phyloP scores from a whole-genome alignment of 179 eudicot genomes.

The Beta lomatogona region DNA sequence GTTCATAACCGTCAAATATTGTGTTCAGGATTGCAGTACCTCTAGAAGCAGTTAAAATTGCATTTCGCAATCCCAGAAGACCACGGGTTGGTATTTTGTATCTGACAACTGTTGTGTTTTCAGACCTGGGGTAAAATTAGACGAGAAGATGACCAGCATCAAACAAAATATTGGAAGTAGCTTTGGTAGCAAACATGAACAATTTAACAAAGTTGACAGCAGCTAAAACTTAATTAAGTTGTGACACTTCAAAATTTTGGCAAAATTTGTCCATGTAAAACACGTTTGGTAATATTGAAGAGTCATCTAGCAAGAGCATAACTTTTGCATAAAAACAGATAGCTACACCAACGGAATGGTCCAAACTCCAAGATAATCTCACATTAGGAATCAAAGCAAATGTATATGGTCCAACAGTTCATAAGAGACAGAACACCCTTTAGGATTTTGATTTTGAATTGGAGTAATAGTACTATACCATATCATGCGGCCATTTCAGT shows the following conservation, averaged over 20 bases:
- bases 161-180: conserved; percentile 3
- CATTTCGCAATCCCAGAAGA: conserved; percentile 89
- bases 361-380: background rate
- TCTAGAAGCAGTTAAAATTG: conserved; percentile 90
- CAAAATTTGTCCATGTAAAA: background rate
- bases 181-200: background rate
- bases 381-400: background rate
- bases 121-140: conserved; percentile 52
- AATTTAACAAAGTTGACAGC: conserved; percentile 10
- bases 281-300: background rate
- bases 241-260: background rate
- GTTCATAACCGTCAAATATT: conserved; percentile 89
- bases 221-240: background rate
- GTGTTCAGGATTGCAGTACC: conserved; percentile 98
- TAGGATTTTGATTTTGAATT: no score
- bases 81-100: conserved; percentile 98
- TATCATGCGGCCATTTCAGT: no score
- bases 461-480: no score
- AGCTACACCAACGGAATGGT: background rate
- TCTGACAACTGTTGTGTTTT: conserved; percentile 78
- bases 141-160: conserved; percentile 17
- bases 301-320: background rate
- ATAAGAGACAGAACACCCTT: no score
- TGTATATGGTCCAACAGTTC: no score
- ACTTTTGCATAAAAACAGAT: conserved; percentile 1